Base-by-base conservation (phyloP, 2,329 filamentous ascomycete species). In the Clonostachys byssicola region DNA sequence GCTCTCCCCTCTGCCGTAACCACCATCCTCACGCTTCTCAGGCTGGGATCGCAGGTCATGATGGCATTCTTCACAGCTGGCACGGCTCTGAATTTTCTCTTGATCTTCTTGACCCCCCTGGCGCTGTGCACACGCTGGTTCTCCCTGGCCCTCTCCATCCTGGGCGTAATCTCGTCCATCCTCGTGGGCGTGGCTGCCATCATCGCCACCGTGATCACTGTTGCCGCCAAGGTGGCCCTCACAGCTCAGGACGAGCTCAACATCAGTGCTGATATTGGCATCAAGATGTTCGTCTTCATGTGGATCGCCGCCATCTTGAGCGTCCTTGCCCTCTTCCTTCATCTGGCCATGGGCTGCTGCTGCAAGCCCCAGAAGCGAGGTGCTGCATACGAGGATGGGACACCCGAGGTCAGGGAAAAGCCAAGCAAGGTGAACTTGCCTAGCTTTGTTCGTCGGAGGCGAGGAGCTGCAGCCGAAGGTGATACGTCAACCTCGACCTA, bases 241-340 rank as follows among this genome's bases (percentile, higher is more conserved):
- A 83, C 82, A 18, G 77, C 77, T 5, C 83, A 88, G 58, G 76
- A 78, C 3, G 82, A 88, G 49, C 72, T 96, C 45, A 94, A 95
- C 64, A 91, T 96, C 55, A 63, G 70, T 10, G 88, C 85, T 4
- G 68, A 77, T 4, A 71, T 95, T 34, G 91, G 91, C 6, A 67
- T 64, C 35, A 77, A 81, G 54, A 92, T 95, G 87, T 80, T 95
- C 58, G 86, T 72, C 0, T 95, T 95, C 60, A 92, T 95, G 86
- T 97, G 92, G 92, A 78, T 90, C 30, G 88, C 86, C 0, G 78
- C 83, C 1, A 80, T 74, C 0, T 80, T 85, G 50, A 79, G 81
- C 2, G 67, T 89, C 6, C 59, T 92, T 17, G 85, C 86, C 0
- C 92, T 88, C 57, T 62, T 87, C 34, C 72, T 95, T 17, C 89